Percentiles rank a stretch among this genome's conserved stretches.
Evolutionary conservation across 495 filamentous ascomycete species (phyloP).

Genomic region (Cercophora scortea): DNA sequence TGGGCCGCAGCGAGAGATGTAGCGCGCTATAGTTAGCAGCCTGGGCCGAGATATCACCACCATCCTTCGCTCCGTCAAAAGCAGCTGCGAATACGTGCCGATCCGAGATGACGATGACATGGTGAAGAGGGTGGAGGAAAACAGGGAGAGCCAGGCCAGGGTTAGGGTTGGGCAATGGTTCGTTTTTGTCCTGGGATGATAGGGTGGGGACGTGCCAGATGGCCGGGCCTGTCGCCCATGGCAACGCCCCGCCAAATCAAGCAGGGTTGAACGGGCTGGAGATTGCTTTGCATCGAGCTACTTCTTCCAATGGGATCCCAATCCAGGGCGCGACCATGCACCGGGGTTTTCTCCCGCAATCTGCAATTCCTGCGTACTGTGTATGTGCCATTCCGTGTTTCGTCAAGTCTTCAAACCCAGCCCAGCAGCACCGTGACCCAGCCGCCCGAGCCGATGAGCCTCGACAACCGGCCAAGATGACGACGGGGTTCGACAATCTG

Average conservation of each 20-base stretch:
- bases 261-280: slow-evolving; percentile 4
- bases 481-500: slow-evolving; percentile 79
- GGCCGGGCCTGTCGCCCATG: not conserved
- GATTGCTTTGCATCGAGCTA: slow-evolving; percentile 1
- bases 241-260: slow-evolving; percentile 24
- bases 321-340: not conserved
- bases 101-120: too few relatives aligned
- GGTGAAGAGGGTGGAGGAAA: too few relatives aligned
- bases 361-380: not conserved
- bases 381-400: not conserved
- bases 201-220: too few relatives aligned
- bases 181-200: too few relatives aligned
- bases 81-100: too few relatives aligned
- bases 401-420: not conserved
- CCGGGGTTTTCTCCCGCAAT: not conserved
- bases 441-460: not conserved
- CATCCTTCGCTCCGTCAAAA: too few relatives aligned
- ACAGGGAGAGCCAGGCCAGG: too few relatives aligned
- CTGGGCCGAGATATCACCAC: too few relatives aligned
- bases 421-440: not conserved
- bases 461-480: slow-evolving; percentile 28
- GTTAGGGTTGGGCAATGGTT: too few relatives aligned
- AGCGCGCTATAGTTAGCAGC: too few relatives aligned
- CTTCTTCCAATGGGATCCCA: not conserved
- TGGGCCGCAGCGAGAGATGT: too few relatives aligned